Evolutionary conservation across 75 land plant genomes (phyloP).

Genomic region (Sequoiadendron giganteum): DNA sequence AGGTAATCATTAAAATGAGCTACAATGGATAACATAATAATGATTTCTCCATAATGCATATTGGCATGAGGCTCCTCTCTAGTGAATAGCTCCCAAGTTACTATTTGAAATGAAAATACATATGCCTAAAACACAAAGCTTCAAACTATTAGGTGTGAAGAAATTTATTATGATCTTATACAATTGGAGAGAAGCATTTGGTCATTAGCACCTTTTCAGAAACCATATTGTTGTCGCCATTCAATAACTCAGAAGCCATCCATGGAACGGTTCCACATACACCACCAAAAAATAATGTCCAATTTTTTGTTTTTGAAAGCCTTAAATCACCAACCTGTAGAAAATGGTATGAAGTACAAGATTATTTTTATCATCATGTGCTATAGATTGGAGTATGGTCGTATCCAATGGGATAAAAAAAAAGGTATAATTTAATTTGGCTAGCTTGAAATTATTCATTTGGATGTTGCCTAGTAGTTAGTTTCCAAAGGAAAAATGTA

Average conservation of each 20-base stretch:
- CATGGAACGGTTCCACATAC: conserved; percentile 95
- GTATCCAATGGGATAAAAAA: neutral
- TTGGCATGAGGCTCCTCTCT: conserved; percentile 93
- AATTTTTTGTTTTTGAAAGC: conserved; percentile 82
- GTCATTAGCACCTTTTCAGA: conserved; percentile 74
- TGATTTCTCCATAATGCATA: conserved; percentile 93
- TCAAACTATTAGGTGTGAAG: neutral
- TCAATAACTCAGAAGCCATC: conserved; percentile 96
- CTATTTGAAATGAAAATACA: conserved; percentile 95
- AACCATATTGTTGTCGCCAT: conserved; percentile 70
- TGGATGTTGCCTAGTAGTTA: neutral
- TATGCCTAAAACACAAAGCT: conserved; percentile 56
- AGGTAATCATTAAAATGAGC: neutral
- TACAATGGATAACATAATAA: conserved; percentile 43
- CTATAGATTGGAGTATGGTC: neutral
- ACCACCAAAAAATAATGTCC: conserved; percentile 91
- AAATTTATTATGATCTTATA: neutral
- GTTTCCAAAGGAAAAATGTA: neutral
- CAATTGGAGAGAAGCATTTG: neutral
- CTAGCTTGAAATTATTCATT: neutral
- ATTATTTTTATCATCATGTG: neutral
- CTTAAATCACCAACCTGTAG: conserved; percentile 95
- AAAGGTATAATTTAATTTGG: neutral
- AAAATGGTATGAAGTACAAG: conserved; percentile 1
- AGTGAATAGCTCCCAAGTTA: conserved; percentile 95